phyloP scores from a whole-genome alignment of 164 flowering plant genomes.

The Protea cynaroides region DNA sequence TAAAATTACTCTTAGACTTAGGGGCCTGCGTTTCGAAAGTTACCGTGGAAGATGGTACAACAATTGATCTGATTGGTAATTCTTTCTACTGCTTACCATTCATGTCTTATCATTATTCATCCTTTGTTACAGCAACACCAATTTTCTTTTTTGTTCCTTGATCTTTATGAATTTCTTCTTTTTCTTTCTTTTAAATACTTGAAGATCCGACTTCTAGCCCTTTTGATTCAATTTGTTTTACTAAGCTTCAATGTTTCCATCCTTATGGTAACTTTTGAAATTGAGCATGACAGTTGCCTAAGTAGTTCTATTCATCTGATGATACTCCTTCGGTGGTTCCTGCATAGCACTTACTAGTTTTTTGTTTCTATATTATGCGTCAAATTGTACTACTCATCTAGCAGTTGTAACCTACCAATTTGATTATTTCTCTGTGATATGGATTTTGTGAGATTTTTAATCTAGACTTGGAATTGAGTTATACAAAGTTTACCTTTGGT shows the following conservation, averaged over 20 bases:
- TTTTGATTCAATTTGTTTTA: no score
- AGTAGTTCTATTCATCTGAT: not conserved
- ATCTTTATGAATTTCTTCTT: not conserved
- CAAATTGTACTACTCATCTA: no score
- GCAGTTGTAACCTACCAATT: no score
- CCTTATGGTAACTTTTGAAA: no score
- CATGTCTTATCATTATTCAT: not conserved
- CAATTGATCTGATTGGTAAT: slow-evolving; percentile 84
- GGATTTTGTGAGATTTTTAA: not conserved
- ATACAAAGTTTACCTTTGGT: no score
- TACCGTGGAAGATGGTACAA: slow-evolving; percentile 85
- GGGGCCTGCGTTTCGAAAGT: slow-evolving; percentile 68
- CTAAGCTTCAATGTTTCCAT: no score
- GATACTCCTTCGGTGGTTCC: not conserved
- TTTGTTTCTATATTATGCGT: not conserved
- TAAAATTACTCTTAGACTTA: slow-evolving; percentile 71
- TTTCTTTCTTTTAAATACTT: not conserved
- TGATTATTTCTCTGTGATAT: not conserved
- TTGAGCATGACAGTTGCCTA: not conserved
- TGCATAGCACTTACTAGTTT: not conserved
- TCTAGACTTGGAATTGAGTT: not conserved
- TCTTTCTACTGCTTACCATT: not conserved
- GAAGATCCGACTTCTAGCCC: no score
- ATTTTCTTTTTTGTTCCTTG: not conserved
- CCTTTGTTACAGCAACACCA: not conserved